phyloP scores from a whole-genome alignment of 2,329 filamentous ascomycete species.

The Aspergillus bombycis region DNA sequence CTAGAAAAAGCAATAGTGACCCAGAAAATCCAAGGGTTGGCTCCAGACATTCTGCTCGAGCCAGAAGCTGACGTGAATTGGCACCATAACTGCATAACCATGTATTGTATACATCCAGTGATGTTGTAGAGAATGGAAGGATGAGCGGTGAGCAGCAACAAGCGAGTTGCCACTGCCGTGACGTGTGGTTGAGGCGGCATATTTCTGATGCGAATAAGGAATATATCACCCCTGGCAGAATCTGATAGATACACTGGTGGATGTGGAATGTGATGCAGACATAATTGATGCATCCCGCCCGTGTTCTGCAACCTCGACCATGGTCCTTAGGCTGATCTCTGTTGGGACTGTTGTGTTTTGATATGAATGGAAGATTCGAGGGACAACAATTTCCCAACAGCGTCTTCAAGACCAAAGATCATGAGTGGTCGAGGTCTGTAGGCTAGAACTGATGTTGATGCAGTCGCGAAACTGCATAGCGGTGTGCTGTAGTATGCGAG shows the following conservation, averaged over 20 bases:
- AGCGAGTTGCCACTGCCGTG: background rate
- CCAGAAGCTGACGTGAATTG: background rate
- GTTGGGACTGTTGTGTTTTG: conserved; percentile 4
- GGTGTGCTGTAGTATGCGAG: conserved; percentile 12
- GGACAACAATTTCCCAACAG: background rate
- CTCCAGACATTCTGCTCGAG: background rate
- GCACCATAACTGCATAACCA: background rate
- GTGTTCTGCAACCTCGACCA: conserved; percentile 2
- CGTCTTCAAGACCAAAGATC: background rate
- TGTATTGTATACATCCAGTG: conserved; percentile 4
- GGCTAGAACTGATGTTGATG: background rate
- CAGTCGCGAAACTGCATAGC: background rate
- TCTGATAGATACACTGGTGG: conserved; percentile 13
- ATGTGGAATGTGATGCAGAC: conserved; percentile 1
- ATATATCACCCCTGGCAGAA: conserved; percentile 5
- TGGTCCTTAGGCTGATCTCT: background rate
- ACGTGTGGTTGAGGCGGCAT: conserved; percentile 5
- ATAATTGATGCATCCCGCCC: conserved; percentile 3
- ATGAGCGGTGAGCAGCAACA: conserved; percentile 14
- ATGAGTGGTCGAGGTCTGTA: background rate
- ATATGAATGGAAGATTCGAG: conserved; percentile 3
- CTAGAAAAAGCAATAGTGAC: background rate
- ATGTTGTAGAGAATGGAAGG: background rate
- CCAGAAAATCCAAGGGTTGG: background rate
- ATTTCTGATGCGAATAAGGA: conserved; percentile 5